Percentiles rank a stretch among this genome's conserved stretches.
phyloP scores from a whole-genome alignment of 208 protist genomes.

The Trypanosoma grayi region DNA sequence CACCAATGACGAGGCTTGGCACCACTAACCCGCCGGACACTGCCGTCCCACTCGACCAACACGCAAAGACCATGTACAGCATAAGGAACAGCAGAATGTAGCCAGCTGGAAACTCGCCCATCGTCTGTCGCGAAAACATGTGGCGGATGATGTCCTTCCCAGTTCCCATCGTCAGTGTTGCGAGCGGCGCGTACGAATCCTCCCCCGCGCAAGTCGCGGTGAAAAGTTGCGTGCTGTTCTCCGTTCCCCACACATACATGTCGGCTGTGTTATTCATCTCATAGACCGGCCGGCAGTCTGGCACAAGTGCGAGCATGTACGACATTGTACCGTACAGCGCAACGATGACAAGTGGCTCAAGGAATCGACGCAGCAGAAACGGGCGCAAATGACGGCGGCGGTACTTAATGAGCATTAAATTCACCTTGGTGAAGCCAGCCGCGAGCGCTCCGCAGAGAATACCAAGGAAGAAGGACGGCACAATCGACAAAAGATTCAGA shows the following conservation, averaged over 20 bases:
- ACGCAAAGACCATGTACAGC: conserved; percentile 81
- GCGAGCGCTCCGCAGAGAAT: conserved; percentile 75
- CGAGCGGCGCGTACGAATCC: conserved; percentile 72
- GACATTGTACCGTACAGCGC: conserved; percentile 54
- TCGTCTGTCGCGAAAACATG: conserved; percentile 86
- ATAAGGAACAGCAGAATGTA: conserved; percentile 76
- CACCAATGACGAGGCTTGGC: conserved; percentile 89
- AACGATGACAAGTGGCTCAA: conserved; percentile 68
- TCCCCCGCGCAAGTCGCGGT: conserved; percentile 57
- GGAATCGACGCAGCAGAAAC: conserved; percentile 49
- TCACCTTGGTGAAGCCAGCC: conserved; percentile 87
- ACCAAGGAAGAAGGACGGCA: conserved; percentile 86
- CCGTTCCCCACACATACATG: conserved; percentile 73
- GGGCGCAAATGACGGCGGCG: conserved; percentile 53
- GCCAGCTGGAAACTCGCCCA: conserved; percentile 57
- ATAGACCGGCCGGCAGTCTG: conserved; percentile 40
- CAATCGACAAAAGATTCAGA: conserved; percentile 81
- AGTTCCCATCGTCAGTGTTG: conserved; percentile 78
- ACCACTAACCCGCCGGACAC: conserved; percentile 90
- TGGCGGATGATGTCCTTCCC: conserved; percentile 87
- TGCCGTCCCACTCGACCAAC: conserved; percentile 62
- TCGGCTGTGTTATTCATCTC: conserved; percentile 30
- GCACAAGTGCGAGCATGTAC: conserved; percentile 45
- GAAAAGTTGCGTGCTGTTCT: conserved; percentile 49
- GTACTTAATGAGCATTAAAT: conserved; percentile 80